Conservation (phyloP, 108 stramenopile genomes). For the Discostella stelligeroides region DNA sequence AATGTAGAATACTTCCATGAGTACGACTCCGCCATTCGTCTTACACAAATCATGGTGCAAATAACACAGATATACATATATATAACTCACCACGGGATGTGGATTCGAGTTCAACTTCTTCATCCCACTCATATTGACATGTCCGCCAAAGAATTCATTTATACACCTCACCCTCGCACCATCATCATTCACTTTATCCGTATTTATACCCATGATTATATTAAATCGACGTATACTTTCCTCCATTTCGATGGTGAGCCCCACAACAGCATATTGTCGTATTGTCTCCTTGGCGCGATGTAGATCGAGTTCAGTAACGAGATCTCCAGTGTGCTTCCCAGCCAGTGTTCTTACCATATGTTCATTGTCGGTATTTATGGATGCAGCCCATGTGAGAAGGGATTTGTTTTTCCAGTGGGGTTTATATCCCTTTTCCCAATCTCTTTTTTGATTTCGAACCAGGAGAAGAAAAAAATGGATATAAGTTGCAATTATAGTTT, state of each 20-base stretch:
- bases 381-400: slow-evolving; percentile 45
- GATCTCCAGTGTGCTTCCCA: slow-evolving; percentile 4
- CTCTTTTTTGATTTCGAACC: too few relatives aligned
- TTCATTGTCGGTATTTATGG: slow-evolving; percentile 11
- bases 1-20: background rate
- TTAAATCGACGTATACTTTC: slow-evolving; percentile 47
- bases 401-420: slow-evolving; percentile 47
- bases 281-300: slow-evolving; percentile 39
- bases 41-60: too few relatives aligned
- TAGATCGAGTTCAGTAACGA: slow-evolving; percentile 19
- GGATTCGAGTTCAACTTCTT: slow-evolving; percentile 1
- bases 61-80: background rate
- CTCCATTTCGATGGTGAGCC: slow-evolving; percentile 34
- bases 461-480: too few relatives aligned
- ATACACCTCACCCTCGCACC: slow-evolving; percentile 8
- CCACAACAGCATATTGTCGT: slow-evolving; percentile 36
- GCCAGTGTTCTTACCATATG: slow-evolving; percentile 26
- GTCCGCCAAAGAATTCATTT: slow-evolving; percentile 16
- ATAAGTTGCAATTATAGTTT: too few relatives aligned
- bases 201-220: slow-evolving; percentile 27
- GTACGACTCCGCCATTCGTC: background rate
- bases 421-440: slow-evolving; percentile 54
- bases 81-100: background rate
- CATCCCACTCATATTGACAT: background rate
- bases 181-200: slow-evolving; percentile 2